Base-by-base conservation (phyloP, 768 basidiomycete genomes). In the Psilocybe sp. region DNA sequence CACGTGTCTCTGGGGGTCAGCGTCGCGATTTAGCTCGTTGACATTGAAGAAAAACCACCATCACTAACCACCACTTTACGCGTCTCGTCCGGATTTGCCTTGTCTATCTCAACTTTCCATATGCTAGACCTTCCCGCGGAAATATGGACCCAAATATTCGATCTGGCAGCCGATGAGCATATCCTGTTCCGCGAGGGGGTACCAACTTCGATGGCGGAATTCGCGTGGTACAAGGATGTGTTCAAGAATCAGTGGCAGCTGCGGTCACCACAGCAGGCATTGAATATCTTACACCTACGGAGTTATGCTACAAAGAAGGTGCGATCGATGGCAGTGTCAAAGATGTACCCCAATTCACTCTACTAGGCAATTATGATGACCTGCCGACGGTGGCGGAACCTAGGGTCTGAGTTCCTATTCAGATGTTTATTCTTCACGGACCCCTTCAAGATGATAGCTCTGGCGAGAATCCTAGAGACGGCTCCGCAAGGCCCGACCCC, bases 251-350 rank as follows among this genome's bases (percentile, higher is more conserved):
- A 74, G 23, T 89, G 87, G 87, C 52, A 67, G 1, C 67, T 91
- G 33, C 70, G 84, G 15, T 73, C 79, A 0, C 83, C 87, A 4
- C 74, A 78, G 32, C 81, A 87, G 36, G 76, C 78, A 1, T 60
- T 83, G 53, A 79, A 79, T 46, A 64, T 76, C 16, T 69, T 82
- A 19, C 87, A 89, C 59, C 69, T 76, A 42, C 69, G 77, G 44
- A 83, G 80, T 52, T 87, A 86, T 55, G 66, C 72, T 2, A 87
- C 80, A 3, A 85, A 87, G 62, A 87, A 84, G 74, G 88, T 86
- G 53, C 12, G 72, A 28, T 54, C 41, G 20, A 38, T 41, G n/a
- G 37, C 11, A 23, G n/a, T 15, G 6, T 14, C 39, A 20, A 15
- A 18, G 18, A 18, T 35, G 33, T 32, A 14, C 2, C 23, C 28